phyloP scores from a whole-genome alignment of 1,284 basidiomycete species.

The Cutaneotrichosporon sp. region DNA sequence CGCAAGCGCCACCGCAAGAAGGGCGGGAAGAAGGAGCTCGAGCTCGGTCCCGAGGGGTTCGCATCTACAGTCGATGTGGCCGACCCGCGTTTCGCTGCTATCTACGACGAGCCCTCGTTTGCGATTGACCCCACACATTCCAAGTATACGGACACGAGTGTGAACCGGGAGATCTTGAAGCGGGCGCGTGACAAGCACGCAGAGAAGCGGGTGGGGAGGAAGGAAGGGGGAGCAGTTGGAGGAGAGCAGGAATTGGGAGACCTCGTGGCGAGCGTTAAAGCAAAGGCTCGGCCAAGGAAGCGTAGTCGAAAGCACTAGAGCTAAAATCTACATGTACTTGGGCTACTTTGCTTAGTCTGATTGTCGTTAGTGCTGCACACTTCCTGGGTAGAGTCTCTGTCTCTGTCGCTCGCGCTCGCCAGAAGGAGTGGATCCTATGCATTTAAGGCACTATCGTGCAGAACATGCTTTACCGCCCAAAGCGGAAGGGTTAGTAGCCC shows the following conservation, averaged over 20 bases:
- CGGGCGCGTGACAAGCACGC: slow-evolving; percentile 40
- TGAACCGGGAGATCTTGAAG: slow-evolving; percentile 72
- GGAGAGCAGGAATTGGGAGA: slow-evolving; percentile 55
- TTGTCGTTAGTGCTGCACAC: too few species aligned
- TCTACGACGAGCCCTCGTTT: slow-evolving; percentile 86
- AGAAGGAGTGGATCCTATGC: slow-evolving; percentile 5
- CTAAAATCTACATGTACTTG: not conserved
- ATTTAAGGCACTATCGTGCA: not conserved
- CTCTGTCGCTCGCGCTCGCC: too few species aligned
- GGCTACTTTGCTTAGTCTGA: too few species aligned
- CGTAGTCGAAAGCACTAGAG: slow-evolving; percentile 3
- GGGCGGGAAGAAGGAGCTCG: slow-evolving; percentile 55
- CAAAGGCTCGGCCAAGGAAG: slow-evolving; percentile 52
- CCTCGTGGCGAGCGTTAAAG: slow-evolving; percentile 79
- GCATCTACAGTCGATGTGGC: slow-evolving; percentile 61
- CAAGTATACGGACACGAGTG: slow-evolving; percentile 81
- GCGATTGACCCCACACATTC: slow-evolving; percentile 96
- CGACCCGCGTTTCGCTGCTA: slow-evolving; percentile 79
- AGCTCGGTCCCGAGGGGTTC: slow-evolving; percentile 56
- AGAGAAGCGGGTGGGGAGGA: slow-evolving; percentile 13
- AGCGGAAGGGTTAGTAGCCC: slow-evolving; percentile 1
- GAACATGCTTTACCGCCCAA: slow-evolving; percentile 2
- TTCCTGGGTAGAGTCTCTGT: too few species aligned
- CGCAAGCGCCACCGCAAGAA: slow-evolving; percentile 51
- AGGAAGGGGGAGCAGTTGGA: slow-evolving; percentile 5